Percentiles rank a stretch among this genome's conserved stretches.
Evolutionary conservation across 805 yeast genomes (phyloP).

Genomic region (Ogataea allantospora): DNA sequence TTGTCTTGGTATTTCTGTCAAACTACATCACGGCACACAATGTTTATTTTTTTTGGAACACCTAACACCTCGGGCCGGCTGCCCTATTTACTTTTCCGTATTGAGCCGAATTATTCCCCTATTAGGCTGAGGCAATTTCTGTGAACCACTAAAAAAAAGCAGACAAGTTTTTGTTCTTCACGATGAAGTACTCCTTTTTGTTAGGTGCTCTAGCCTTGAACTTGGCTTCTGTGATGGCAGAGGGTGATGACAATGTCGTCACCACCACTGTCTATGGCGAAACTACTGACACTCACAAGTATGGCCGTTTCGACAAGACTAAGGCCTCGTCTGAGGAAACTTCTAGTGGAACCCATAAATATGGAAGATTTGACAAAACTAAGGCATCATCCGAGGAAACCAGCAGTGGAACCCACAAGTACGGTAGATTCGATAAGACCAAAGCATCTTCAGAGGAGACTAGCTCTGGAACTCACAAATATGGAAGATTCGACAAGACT

Average conservation of each 20-base stretch:
- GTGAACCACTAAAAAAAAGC: constrained; percentile 9
- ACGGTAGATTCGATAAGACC: constrained; percentile 55
- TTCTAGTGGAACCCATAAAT: constrained; percentile 41
- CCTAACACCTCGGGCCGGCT: constrained; percentile 8
- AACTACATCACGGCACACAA: not conserved
- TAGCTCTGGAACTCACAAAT: constrained; percentile 40
- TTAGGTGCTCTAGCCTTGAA: constrained; percentile 34
- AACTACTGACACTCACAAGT: constrained; percentile 32
- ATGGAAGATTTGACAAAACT: constrained; percentile 53
- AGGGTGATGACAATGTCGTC: constrained; percentile 30
- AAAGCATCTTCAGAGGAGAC: constrained; percentile 32
- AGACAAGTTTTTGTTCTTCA: constrained; percentile 8
- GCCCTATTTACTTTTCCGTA: constrained; percentile 12
- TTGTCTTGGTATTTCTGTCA: not conserved
- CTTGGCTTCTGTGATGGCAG: constrained; percentile 38
- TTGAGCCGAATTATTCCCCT: constrained; percentile 5
- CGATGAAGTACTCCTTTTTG: constrained; percentile 42
- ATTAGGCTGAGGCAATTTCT: constrained; percentile 13
- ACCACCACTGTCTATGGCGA: constrained; percentile 37
- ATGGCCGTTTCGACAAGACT: constrained; percentile 56
- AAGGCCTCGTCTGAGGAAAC: constrained; percentile 31
- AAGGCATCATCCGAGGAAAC: constrained; percentile 37
- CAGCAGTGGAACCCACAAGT: constrained; percentile 49
- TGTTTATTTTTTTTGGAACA: not conserved
- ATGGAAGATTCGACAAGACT: constrained; percentile 53